These are phyloP conservation scores for Chlorella sp. DNA, from an alignment of 139 green algal species.

Conservation along the genomic window DNA sequence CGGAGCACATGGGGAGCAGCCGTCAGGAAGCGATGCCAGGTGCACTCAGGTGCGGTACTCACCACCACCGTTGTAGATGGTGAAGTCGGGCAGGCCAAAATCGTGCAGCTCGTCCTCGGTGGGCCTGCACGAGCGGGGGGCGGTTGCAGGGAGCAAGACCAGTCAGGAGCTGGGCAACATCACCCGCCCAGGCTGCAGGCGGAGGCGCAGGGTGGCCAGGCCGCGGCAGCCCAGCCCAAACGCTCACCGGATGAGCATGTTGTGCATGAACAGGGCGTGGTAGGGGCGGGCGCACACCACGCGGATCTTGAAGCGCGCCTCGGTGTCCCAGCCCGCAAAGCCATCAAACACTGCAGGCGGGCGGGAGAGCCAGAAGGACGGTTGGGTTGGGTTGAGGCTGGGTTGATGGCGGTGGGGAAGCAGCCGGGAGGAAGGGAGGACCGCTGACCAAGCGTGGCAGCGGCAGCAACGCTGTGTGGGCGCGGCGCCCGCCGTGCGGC, in stretches of 20 bases:
- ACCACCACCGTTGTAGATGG: slow-evolving; percentile 92
- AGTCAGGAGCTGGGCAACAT: no score
- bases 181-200: no score
- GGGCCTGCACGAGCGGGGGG: not conserved
- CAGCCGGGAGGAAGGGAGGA: not conserved
- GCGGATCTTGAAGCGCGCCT: slow-evolving; percentile 79
- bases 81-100: slow-evolving; percentile 93
- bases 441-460: no score
- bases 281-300: slow-evolving; percentile 91
- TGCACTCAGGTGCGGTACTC: no score
- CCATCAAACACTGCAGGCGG: slow-evolving; percentile 70
- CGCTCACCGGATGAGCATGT: slow-evolving; percentile 92
- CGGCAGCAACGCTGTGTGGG: not conserved
- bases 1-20: no score
- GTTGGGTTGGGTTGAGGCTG: not conserved
- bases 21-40: no score
- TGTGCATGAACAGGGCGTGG: slow-evolving; percentile 98
- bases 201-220: no score
- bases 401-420: not conserved
- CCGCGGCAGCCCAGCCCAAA: no score
- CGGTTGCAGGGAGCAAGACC: no score
- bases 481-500: no score
- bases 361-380: no score
- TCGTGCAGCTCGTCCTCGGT: slow-evolving; percentile 78
- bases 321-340: slow-evolving; percentile 84